Evolutionary conservation across 2,329 filamentous ascomycete species (phyloP).

Genomic region (Sclerotiophoma versabilis): DNA sequence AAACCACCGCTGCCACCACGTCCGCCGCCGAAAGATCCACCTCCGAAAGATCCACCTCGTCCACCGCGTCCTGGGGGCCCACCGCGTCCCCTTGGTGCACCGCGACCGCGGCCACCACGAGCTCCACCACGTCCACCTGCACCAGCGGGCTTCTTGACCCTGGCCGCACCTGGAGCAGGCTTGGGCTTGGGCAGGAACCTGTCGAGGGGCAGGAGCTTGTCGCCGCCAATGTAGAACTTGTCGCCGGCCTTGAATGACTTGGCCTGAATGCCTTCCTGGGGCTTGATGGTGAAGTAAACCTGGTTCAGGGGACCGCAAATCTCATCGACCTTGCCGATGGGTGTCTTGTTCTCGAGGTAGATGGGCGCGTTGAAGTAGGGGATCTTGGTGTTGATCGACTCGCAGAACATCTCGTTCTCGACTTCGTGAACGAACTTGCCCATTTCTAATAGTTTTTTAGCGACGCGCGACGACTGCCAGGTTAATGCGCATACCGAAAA

Average conservation of each 20-base stretch:
- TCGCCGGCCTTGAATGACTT: constrained; percentile 94
- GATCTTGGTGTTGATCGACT: constrained; percentile 92
- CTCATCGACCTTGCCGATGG: constrained; percentile 97
- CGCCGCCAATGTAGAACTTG: constrained; percentile 94
- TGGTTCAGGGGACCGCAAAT: constrained; percentile 97
- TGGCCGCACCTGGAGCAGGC: constrained; percentile 69
- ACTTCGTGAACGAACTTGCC: constrained; percentile 92
- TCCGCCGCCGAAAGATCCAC: constrained; percentile 53
- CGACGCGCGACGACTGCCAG: not conserved
- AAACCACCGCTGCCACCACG: constrained; percentile 41
- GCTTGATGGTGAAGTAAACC: constrained; percentile 98
- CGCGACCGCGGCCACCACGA: constrained; percentile 52
- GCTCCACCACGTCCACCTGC: constrained; percentile 62
- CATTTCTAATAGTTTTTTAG: constrained; percentile 71
- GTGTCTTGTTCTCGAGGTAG: constrained; percentile 98
- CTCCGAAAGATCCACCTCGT: constrained; percentile 51
- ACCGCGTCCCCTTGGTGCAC: constrained; percentile 59
- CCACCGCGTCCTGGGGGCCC: constrained; percentile 49
- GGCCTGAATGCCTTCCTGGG: constrained; percentile 93
- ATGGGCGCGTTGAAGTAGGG: constrained; percentile 99
- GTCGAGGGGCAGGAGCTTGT: constrained; percentile 94
- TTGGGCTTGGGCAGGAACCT: constrained; percentile 97
- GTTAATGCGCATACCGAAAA: constrained; percentile 46
- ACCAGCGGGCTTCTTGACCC: constrained; percentile 74
- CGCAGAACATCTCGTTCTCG: constrained; percentile 98